Evolutionary conservation across 2,329 filamentous ascomycete species (phyloP), one percentile per base, ranked within the genome.

Genomic region (Arthrocladium fulminans): DNA sequence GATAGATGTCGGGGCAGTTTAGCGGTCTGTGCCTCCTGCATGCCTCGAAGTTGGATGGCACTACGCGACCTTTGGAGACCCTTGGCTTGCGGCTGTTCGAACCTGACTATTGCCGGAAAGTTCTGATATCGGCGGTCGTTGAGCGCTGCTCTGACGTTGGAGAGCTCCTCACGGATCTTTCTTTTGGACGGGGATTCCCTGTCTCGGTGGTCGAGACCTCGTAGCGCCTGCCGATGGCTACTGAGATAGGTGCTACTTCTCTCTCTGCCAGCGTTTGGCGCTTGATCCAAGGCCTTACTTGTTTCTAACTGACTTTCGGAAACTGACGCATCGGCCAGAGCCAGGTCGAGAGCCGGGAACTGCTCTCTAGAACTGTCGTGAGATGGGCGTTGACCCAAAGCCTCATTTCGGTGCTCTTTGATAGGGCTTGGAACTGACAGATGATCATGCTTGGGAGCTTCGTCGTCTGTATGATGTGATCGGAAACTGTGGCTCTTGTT

Each of bases 1-100:
- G 71, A 73, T 43, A 73, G 53, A 51, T 67, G 69, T 9, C 45
- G 8, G 7, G 45, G 45, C 22, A 47, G 15, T 12, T 20, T 19
- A 7, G 24, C 24, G n/a, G 17, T 19, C 30, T 24, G 34, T 8
- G 6, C n/a, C 17, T 40, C 34, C 17, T 7, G 6, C 2, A 34
- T 17, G 24, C 29, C 25, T 17, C 45, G 45, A 10, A 57, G 25
- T 32, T 52, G 50, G 19, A 57, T 19, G 7, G 54, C 48, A 45
- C 55, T 58, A 27, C 50, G 47, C n/a, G 57, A 56, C 8, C 55
- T 50, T 17, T 54, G 54, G 12, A 59, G 51, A 9, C 44, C 55
- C 24, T 29, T 47, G 32, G 54, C 52, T 30, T 45, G 45, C 13
- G 52, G 49, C 13, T 53, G 53, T 22, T 51, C 50, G 47, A 55